Base-by-base conservation (phyloP, 306 rosid species). In the Inga leiocalycina region DNA sequence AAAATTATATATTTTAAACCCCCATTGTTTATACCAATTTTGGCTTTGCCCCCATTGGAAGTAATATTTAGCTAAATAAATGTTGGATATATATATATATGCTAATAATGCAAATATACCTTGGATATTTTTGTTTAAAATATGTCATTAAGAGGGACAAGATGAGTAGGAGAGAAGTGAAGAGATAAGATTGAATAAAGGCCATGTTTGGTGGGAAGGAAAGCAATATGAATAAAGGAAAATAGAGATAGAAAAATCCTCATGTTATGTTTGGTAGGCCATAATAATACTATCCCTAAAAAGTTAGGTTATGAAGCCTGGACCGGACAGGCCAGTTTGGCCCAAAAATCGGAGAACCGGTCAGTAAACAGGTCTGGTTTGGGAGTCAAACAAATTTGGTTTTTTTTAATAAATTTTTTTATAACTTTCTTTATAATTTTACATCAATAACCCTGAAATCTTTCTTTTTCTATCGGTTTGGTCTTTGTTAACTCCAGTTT, bases 171-270 rank as follows among this genome's bases (percentile, higher is more conserved):
- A 34, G 37, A 57, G 19, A 67, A 35, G 45, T 16, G 22, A 45
- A 41, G 75, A 71, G 75, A 41, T 71, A 44, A 71, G 75, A 71
- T 43, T 71, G 30, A 71, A 71, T 20, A 10, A n/a, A 27, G 34
- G 34, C 66, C 66, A 22, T 22, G 66, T 59, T 59, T 59, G 34
- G 66, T 59, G 66, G 66, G 66, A 59, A 3, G 66, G 32, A 59
- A 59, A 59, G 5, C 30, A 22, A 22, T 10, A n/a, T 59, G 66
- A 59, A 57, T 19, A 59, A 59, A 22, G 32, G 66, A 20, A 57
- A 57, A 57, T 17, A 13, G 64, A 57, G 64, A 57, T n/a, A 8
- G 32, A 59, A 59, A 59, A 59, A 59, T 59, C 32, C 32, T 59
- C 32, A 22, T 8, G 64, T 6, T n/a, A 57, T 59, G 15, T 59